These are phyloP conservation scores for Wolfiporia cocos DNA, from an alignment of 1,284 basidiomycete genomes.

Conservation along the genomic window DNA sequence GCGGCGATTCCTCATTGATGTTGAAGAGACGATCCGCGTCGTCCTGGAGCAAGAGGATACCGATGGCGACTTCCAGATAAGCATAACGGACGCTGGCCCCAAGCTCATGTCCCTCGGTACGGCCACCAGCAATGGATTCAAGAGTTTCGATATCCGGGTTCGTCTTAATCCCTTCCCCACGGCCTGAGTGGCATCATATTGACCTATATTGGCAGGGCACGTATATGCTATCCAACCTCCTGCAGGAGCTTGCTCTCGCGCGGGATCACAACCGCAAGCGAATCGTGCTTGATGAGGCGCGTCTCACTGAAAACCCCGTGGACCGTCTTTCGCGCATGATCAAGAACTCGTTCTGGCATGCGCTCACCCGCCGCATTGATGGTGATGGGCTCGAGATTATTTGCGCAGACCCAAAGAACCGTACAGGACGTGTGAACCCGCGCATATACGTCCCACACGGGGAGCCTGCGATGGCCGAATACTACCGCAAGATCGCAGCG, in stretches of 20 bases:
- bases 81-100: constrained; percentile 93
- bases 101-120: constrained; percentile 96
- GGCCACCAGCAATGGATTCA: constrained; percentile 96
- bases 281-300: constrained; percentile 96
- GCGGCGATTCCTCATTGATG: constrained; percentile 92
- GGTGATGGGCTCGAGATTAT: constrained; percentile 96
- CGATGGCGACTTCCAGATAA: constrained; percentile 95
- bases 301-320: constrained; percentile 95
- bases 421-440: constrained; percentile 80
- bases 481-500: constrained; percentile 78
- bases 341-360: constrained; percentile 97
- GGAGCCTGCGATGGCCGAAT: constrained; percentile 91
- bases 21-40: constrained; percentile 97
- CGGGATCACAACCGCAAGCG: constrained; percentile 92
- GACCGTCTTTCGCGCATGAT: constrained; percentile 98
- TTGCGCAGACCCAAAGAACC: constrained; percentile 95
- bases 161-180: constrained; percentile 23
- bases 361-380: constrained; percentile 93
- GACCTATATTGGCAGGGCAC: constrained; percentile 61
- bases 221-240: constrained; percentile 98
- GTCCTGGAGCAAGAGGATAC: constrained; percentile 98
- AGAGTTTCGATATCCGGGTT: constrained; percentile 92
- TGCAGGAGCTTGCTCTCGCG: constrained; percentile 98
- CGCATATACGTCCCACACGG: constrained; percentile 93
- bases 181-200: neutral